phyloP scores from a whole-genome alignment of 192 early-diverging fungal species.

The Coemansia sp. region DNA sequence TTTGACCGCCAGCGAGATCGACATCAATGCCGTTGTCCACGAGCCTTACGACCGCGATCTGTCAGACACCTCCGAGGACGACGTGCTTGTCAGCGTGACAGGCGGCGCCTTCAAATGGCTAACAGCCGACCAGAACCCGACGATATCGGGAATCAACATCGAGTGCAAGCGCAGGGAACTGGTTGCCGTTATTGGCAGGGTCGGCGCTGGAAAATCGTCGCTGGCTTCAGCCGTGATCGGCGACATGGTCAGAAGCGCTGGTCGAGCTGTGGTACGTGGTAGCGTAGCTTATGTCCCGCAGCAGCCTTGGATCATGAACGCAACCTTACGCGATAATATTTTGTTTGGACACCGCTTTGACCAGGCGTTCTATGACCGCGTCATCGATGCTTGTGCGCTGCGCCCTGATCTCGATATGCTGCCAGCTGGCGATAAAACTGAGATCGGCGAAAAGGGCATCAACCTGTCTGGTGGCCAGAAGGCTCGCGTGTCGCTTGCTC shows the following conservation, averaged over 20 bases:
- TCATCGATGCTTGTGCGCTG: conserved; percentile 61
- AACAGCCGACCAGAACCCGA: conserved; percentile 29
- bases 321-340: conserved; percentile 66
- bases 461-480: conserved; percentile 65
- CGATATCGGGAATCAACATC: conserved; percentile 45
- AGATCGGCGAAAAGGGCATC: conserved; percentile 69
- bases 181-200: conserved; percentile 62
- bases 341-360: conserved; percentile 63
- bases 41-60: conserved; percentile 43
- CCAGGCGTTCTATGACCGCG: conserved; percentile 56
- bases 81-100: conserved; percentile 34
- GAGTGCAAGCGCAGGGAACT: conserved; percentile 54
- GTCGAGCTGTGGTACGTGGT: conserved; percentile 29
- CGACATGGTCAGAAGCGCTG: conserved; percentile 47
- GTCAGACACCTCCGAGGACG: conserved; percentile 9
- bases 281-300: conserved; percentile 62
- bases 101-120: conserved; percentile 60
- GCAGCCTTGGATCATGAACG: conserved; percentile 70
- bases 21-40: conserved; percentile 32
- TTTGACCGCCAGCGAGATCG: conserved; percentile 45
- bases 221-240: conserved; percentile 62
- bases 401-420: conserved; percentile 59
- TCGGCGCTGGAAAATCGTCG: conserved; percentile 75
- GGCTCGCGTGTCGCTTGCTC: conserved; percentile 65
- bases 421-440: conserved; percentile 57